Evolutionary conservation across 768 basidiomycete genomes (phyloP).

Genomic region (Rhizopogon rudus): DNA sequence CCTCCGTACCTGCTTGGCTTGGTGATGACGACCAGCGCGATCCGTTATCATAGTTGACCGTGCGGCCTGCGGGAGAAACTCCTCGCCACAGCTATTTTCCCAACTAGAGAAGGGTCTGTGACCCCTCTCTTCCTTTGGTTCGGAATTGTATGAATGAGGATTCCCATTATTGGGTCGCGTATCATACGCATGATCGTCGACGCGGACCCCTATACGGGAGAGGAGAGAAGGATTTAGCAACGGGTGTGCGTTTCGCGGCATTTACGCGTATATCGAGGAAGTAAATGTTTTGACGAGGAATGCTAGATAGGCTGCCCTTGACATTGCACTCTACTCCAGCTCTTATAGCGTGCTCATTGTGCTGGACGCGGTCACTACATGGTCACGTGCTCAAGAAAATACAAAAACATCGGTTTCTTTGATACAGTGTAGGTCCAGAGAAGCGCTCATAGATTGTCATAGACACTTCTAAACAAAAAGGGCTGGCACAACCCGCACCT

Average conservation of each 20-base stretch:
- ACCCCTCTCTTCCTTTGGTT: background rate
- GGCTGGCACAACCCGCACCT: background rate
- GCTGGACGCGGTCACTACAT: background rate
- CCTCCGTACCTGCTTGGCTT: background rate
- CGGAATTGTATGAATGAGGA: background rate
- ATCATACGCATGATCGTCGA: background rate
- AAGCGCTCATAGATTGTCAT: background rate
- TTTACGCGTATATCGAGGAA: background rate
- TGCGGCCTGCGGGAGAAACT: background rate
- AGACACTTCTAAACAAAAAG: background rate
- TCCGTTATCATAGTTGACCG: background rate
- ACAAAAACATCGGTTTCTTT: background rate
- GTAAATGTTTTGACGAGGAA: background rate
- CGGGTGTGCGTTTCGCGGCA: background rate
- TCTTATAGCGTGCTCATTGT: background rate
- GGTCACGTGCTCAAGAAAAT: background rate
- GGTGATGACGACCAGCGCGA: background rate
- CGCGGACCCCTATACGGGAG: background rate
- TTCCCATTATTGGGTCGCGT: background rate
- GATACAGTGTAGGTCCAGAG: constrained; percentile 2
- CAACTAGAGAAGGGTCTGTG: no score
- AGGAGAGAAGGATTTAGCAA: background rate
- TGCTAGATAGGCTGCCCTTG: background rate
- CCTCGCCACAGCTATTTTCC: background rate
- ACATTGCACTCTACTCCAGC: background rate